phyloP scores from a whole-genome alignment of 768 basidiomycete genomes.

The Epithele typhae region DNA sequence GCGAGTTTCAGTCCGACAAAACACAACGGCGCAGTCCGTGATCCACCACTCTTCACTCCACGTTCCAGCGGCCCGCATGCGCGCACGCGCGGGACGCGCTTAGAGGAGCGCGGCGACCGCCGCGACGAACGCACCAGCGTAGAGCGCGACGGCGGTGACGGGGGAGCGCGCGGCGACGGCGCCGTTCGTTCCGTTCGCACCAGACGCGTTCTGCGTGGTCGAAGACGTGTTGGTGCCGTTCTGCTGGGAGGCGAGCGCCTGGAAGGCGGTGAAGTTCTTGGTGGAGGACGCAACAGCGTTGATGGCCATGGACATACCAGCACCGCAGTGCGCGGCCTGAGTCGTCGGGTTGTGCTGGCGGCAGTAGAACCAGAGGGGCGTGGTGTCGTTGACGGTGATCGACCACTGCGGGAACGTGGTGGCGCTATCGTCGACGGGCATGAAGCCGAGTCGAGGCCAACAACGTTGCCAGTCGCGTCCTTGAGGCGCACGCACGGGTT shows the following conservation, averaged over 20 bases:
- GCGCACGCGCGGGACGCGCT: background rate
- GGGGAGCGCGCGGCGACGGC: background rate
- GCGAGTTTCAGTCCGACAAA: no score
- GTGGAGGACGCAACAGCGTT: conserved; percentile 49
- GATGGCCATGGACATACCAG: conserved; percentile 43
- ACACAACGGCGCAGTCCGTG: no score
- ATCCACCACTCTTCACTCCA: no score
- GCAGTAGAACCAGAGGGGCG: conserved; percentile 55
- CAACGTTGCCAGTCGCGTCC: conserved; percentile 28
- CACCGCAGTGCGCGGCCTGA: conserved; percentile 31
- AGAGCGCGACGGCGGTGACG: conserved; percentile 13
- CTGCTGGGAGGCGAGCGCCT: conserved; percentile 46
- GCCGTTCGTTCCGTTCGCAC: background rate
- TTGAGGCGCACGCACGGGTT: conserved; percentile 50
- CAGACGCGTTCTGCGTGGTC: background rate
- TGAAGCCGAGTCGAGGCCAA: conserved; percentile 57
- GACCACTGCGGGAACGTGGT: conserved; percentile 53
- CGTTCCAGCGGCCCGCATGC: background rate
- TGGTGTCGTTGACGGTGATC: conserved; percentile 53
- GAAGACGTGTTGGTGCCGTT: conserved; percentile 41
- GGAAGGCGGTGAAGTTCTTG: conserved; percentile 54
- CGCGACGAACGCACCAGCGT: conserved; percentile 18
- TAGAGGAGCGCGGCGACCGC: conserved; percentile 21
- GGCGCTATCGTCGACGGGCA: conserved; percentile 37
- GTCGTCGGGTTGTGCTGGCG: conserved; percentile 31